phyloP scores from a whole-genome alignment of 2,329 filamentous ascomycete genomes.

The Sporothrix mexicana region DNA sequence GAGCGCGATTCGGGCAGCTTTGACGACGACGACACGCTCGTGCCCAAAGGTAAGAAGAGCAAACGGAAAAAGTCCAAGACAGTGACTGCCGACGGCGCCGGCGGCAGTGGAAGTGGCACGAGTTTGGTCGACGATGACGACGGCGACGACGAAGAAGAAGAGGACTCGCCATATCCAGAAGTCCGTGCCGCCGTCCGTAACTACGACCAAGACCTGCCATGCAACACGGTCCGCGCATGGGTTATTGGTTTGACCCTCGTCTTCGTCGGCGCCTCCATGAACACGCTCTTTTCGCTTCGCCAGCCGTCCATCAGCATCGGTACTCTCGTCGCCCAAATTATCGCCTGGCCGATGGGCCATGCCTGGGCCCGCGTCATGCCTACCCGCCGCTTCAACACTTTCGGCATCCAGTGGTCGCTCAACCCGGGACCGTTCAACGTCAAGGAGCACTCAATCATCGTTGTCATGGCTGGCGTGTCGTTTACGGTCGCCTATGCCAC shows the following conservation, averaged over 20 bases:
- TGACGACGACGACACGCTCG: conserved; percentile 39
- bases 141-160: conserved; percentile 50
- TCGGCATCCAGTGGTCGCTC: conserved; percentile 62
- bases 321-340: conserved; percentile 66
- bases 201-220: conserved; percentile 67
- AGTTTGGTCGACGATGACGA: conserved; percentile 15
- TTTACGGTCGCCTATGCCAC: conserved; percentile 75
- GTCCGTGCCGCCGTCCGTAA: conserved; percentile 70
- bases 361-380: conserved; percentile 65
- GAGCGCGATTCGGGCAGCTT: conserved; percentile 36
- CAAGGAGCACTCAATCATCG: conserved; percentile 72
- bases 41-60: conserved; percentile 21
- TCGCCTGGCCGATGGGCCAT: conserved; percentile 68
- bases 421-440: conserved; percentile 73
- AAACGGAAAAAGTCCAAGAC: conserved; percentile 8
- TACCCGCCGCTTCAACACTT: conserved; percentile 54
- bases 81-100: background rate
- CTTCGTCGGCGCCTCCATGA: conserved; percentile 63
- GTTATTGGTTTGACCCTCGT: conserved; percentile 64
- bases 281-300: conserved; percentile 68
- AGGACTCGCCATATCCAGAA: conserved; percentile 66
- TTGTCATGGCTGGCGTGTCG: conserved; percentile 73
- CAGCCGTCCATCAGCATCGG: conserved; percentile 66
- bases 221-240: conserved; percentile 71
- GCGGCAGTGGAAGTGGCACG: background rate